phyloP scores from a whole-genome alignment of 1,284 basidiomycete species.

The Tilletia caries region DNA sequence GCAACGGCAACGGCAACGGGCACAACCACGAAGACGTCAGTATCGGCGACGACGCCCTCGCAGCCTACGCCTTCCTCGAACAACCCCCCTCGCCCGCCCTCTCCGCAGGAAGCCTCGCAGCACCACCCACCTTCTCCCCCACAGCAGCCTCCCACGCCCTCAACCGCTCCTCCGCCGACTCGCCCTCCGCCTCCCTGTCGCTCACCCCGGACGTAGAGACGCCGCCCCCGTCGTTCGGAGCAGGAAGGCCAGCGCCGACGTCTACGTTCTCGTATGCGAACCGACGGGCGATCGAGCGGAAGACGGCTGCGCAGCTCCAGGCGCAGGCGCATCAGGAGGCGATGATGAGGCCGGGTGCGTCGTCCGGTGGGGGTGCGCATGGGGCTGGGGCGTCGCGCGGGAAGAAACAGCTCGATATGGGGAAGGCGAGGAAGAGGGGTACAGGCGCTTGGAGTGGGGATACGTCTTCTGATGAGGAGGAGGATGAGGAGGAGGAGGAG shows the following conservation, averaged over 20 bases:
- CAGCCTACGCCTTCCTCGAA: slow-evolving; percentile 45
- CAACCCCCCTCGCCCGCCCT: slow-evolving; percentile 39
- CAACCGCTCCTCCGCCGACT: not conserved
- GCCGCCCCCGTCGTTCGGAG: not conserved
- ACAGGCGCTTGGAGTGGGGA: slow-evolving; percentile 33
- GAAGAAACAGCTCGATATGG: slow-evolving; percentile 27
- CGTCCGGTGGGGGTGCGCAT: not conserved
- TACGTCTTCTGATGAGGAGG: slow-evolving; percentile 40
- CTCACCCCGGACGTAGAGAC: not conserved
- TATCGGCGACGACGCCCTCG: slow-evolving; percentile 40
- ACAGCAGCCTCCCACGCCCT: not conserved
- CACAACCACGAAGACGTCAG: slow-evolving; percentile 23
- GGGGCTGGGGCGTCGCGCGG: slow-evolving; percentile 19
- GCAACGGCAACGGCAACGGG: too few species aligned
- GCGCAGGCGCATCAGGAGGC: slow-evolving; percentile 44
- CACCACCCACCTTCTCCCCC: not conserved
- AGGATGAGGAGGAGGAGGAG: slow-evolving; percentile 47
- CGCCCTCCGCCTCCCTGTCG: slow-evolving; percentile 3
- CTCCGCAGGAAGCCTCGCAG: slow-evolving; percentile 19
- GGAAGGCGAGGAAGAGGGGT: slow-evolving; percentile 20
- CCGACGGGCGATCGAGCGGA: slow-evolving; percentile 31
- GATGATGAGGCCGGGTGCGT: slow-evolving; percentile 33
- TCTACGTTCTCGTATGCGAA: slow-evolving; percentile 9
- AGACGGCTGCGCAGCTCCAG: slow-evolving; percentile 42
- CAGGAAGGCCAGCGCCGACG: slow-evolving; percentile 1